phyloP scores from a whole-genome alignment of 2,329 filamentous ascomycete genomes.

The Colletotrichum caudatum region DNA sequence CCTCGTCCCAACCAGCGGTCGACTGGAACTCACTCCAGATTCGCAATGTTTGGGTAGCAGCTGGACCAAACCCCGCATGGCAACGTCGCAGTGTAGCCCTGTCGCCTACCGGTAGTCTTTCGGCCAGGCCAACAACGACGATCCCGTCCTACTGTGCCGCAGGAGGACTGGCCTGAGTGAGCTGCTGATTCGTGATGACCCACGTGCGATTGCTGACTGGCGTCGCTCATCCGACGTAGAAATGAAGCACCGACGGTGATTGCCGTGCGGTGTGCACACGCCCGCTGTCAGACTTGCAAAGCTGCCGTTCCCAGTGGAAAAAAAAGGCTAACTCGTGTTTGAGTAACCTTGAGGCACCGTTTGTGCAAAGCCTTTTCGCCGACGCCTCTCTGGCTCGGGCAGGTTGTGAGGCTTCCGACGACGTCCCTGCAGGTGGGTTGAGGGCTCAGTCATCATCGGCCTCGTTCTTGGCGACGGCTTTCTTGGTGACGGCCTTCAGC shows the following conservation, averaged over 20 bases:
- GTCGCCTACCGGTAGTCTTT: neutral
- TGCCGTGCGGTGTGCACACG: neutral
- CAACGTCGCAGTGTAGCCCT: neutral
- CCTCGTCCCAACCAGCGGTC: neutral
- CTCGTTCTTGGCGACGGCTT: slow-evolving; percentile 47
- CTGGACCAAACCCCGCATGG: too few species aligned
- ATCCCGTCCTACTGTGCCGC: neutral
- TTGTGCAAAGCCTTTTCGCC: neutral
- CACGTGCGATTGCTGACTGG: neutral
- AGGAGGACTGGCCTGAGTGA: neutral
- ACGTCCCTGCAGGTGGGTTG: neutral
- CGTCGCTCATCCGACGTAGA: neutral
- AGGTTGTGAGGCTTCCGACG: neutral
- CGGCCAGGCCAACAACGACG: neutral
- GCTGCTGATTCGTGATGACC: neutral
- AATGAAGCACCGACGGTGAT: neutral
- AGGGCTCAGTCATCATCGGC: slow-evolving; percentile 8
- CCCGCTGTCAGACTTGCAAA: neutral
- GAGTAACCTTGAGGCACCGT: too few species aligned
- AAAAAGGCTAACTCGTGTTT: neutral
- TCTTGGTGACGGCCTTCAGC: slow-evolving; percentile 53
- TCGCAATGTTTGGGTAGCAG: neutral
- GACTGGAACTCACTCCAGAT: neutral
- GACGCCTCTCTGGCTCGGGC: neutral
- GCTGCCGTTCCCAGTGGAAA: neutral